Conservation (phyloP, 371 early-diverging fungal genomes). For the Apophysomyces elegans region DNA sequence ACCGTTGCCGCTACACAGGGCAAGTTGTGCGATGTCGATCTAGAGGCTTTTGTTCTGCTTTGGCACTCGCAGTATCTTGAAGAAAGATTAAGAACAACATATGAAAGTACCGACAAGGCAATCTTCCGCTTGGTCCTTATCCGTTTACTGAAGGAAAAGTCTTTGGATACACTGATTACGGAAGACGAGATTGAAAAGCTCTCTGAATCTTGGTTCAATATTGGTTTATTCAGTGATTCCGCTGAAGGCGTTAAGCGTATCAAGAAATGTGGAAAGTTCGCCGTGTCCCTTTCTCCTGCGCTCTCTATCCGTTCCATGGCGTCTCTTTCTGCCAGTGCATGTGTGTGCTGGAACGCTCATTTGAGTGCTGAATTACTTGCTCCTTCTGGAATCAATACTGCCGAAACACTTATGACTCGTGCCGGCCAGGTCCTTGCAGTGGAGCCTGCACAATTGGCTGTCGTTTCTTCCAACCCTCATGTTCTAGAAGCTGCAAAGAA, state of each 20-base stretch:
- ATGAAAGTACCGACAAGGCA: constrained; percentile 19
- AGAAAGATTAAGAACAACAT: constrained; percentile 19
- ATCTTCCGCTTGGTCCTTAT: constrained; percentile 33
- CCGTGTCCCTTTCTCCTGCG: constrained; percentile 36
- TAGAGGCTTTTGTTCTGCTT: constrained; percentile 26
- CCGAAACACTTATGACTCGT: constrained; percentile 11
- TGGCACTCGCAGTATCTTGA: constrained; percentile 37
- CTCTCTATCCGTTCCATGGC: constrained; percentile 46
- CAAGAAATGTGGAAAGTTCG: constrained; percentile 20
- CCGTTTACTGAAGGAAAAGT: constrained; percentile 28
- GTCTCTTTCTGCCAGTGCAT: constrained; percentile 37
- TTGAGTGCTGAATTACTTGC: constrained; percentile 42
- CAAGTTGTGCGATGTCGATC: constrained; percentile 23
- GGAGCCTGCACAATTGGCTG: constrained; percentile 34
- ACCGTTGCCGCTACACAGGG: constrained; percentile 13
- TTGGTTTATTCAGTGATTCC: constrained; percentile 38
- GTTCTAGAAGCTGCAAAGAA: constrained; percentile 37
- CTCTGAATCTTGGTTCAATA: constrained; percentile 31
- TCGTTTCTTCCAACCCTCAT: constrained; percentile 42
- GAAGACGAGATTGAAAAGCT: constrained; percentile 29
- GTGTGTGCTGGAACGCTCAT: constrained; percentile 53
- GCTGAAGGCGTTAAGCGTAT: constrained; percentile 37
- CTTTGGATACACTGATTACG: constrained; percentile 24
- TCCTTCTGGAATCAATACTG: constrained; percentile 23
- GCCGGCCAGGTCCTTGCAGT: constrained; percentile 30